Evolutionary conservation across 176 grass and related monocot species (phyloP).

Genomic region (Rhipidocladum racemiflorum): DNA sequence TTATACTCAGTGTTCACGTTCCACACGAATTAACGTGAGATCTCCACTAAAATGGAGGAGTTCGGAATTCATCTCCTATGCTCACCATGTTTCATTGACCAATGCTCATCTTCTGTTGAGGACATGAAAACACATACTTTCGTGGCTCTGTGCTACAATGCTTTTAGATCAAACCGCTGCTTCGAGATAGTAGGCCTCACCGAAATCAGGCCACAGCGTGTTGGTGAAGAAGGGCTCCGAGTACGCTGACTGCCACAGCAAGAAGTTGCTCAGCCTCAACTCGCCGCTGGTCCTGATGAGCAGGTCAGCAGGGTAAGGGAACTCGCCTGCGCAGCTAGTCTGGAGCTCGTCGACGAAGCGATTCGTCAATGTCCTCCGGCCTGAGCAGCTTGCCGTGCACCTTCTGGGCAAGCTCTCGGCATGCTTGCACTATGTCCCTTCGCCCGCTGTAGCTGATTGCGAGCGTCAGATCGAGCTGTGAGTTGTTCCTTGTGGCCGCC

Average conservation of each 20-base stretch:
- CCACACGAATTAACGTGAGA: background rate
- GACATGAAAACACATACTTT: background rate
- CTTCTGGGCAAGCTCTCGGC: conserved; percentile 49
- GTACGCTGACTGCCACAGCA: conserved; percentile 81
- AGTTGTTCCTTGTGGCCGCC: conserved; percentile 52
- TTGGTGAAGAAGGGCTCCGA: conserved; percentile 76
- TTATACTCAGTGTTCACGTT: background rate
- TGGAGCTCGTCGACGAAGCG: conserved; percentile 53
- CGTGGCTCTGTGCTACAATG: conserved; percentile 6
- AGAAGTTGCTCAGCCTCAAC: conserved; percentile 80
- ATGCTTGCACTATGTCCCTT: conserved; percentile 55
- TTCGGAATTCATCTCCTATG: background rate
- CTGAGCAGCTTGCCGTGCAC: conserved; percentile 34
- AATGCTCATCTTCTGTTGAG: background rate
- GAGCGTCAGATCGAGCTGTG: conserved; percentile 38
- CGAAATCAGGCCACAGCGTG: conserved; percentile 68
- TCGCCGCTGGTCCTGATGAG: conserved; percentile 81
- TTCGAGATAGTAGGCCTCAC: conserved; percentile 54
- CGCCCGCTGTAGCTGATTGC: conserved; percentile 73
- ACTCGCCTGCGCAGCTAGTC: conserved; percentile 30
- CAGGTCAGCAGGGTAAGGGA: conserved; percentile 57
- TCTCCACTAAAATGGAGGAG: background rate
- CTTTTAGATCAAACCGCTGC: conserved; percentile 55
- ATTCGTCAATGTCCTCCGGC: conserved; percentile 67
- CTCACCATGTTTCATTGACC: background rate